Evolutionary conservation across 2,329 filamentous ascomycete genomes (phyloP).

Genomic region (Domatiomyces catenatus): DNA sequence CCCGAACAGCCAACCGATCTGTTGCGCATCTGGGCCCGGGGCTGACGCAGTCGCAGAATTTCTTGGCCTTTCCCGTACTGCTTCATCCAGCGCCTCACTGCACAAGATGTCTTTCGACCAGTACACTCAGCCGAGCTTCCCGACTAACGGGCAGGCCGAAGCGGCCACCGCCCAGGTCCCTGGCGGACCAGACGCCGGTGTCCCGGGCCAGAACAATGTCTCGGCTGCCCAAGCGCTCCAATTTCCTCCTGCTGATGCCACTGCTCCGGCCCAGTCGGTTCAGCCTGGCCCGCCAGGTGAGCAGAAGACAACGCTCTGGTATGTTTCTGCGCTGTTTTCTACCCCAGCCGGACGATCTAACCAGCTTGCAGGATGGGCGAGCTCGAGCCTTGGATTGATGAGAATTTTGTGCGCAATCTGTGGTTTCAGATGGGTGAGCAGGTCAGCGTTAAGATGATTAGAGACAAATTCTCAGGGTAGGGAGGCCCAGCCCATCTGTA

Average conservation of each 20-base stretch:
- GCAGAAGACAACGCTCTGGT: slow-evolving; percentile 43
- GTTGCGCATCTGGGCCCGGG: not conserved
- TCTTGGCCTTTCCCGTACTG: not conserved
- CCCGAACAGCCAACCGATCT: not conserved
- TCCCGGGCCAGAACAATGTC: slow-evolving; percentile 31
- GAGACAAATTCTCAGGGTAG: slow-evolving; percentile 96
- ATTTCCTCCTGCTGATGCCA: slow-evolving; percentile 35
- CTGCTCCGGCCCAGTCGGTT: slow-evolving; percentile 26
- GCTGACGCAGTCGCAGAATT: not conserved
- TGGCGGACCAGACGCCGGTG: slow-evolving; percentile 34
- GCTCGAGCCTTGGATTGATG: slow-evolving; percentile 97
- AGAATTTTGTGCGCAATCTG: slow-evolving; percentile 92
- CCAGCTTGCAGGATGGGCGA: slow-evolving; percentile 76
- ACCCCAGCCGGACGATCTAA: slow-evolving; percentile 4
- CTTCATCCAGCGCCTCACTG: slow-evolving; percentile 1
- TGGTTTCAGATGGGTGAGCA: slow-evolving; percentile 87
- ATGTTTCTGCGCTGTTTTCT: slow-evolving; percentile 16
- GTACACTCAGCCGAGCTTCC: slow-evolving; percentile 40
- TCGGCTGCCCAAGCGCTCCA: slow-evolving; percentile 36
- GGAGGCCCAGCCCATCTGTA: slow-evolving; percentile 15
- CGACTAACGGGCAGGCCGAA: slow-evolving; percentile 44
- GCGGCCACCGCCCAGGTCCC: slow-evolving; percentile 35
- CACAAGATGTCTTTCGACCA: slow-evolving; percentile 50
- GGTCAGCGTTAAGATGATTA: slow-evolving; percentile 98
- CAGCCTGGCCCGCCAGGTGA: slow-evolving; percentile 36